A percentile compares a stretch with the other conserved stretches of the same genome.
Conservation (phyloP, 2,329 filamentous ascomycete species). For the Dothistroma septosporum region DNA sequence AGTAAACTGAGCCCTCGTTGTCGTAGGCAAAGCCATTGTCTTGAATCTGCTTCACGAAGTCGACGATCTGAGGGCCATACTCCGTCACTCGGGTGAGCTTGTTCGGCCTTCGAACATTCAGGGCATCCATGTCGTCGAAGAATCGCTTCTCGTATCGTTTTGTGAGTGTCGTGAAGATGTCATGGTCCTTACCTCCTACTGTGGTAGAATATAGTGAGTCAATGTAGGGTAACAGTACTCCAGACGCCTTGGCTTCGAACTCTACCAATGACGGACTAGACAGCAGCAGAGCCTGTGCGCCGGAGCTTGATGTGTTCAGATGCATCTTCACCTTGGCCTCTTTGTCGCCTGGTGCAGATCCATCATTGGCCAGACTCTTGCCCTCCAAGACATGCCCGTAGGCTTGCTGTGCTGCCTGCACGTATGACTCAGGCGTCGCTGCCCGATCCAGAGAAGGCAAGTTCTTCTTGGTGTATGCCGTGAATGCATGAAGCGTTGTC, state of each 20-base stretch:
- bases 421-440: slow-evolving; percentile 44
- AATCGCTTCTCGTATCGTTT: slow-evolving; percentile 84
- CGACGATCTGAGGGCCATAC: slow-evolving; percentile 80
- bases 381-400: slow-evolving; percentile 55
- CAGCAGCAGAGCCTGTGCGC: slow-evolving; percentile 48
- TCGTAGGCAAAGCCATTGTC: slow-evolving; percentile 80
- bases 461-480: slow-evolving; percentile 64
- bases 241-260: slow-evolving; percentile 58
- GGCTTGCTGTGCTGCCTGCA: slow-evolving; percentile 45
- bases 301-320: slow-evolving; percentile 58
- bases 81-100: slow-evolving; percentile 86
- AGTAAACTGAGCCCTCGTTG: slow-evolving; percentile 75
- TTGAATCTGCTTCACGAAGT: slow-evolving; percentile 77
- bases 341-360: slow-evolving; percentile 60
- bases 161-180: slow-evolving; percentile 84
- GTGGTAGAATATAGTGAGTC: slow-evolving; percentile 59
- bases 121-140: slow-evolving; percentile 76
- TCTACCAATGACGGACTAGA: slow-evolving; percentile 32
- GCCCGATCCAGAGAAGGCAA: slow-evolving; percentile 49
- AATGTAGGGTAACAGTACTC: slow-evolving; percentile 76
- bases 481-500: slow-evolving; percentile 50
- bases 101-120: slow-evolving; percentile 82
- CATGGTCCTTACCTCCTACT: slow-evolving; percentile 58
- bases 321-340: slow-evolving; percentile 92
- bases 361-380: slow-evolving; percentile 51